Evolutionary conservation across 2,329 filamentous ascomycete species (phyloP).

Genomic region (Chaetomium strumarium): DNA sequence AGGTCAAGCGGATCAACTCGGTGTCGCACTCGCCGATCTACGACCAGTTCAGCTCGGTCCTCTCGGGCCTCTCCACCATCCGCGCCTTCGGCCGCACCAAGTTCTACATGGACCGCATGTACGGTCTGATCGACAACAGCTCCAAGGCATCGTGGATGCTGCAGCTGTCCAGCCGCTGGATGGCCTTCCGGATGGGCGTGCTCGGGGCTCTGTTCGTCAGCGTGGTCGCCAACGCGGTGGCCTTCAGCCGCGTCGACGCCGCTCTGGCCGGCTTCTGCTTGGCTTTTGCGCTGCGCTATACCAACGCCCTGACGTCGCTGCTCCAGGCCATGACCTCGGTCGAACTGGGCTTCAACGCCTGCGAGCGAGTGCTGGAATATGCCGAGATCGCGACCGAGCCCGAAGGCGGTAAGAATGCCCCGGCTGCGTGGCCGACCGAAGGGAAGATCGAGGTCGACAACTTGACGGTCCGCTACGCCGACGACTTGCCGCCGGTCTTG

Average conservation of each 20-base stretch:
- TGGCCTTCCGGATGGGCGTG: constrained; percentile 35
- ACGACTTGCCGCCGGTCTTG: constrained; percentile 33
- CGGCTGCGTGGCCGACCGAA: constrained; percentile 37
- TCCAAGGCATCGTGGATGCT: constrained; percentile 31
- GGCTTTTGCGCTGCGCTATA: constrained; percentile 35
- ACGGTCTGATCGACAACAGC: constrained; percentile 30
- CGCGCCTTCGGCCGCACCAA: constrained; percentile 35
- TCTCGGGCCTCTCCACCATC: constrained; percentile 37
- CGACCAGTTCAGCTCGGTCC: constrained; percentile 37
- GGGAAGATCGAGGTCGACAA: constrained; percentile 36
- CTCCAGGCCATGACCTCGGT: constrained; percentile 33
- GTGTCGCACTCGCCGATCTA: constrained; percentile 37
- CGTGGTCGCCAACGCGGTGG: constrained; percentile 33
- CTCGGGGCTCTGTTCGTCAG: constrained; percentile 36
- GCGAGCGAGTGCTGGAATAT: constrained; percentile 41
- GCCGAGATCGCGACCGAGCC: constrained; percentile 34
- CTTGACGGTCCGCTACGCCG: constrained; percentile 34
- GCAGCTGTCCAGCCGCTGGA: constrained; percentile 31
- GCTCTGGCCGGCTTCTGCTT: constrained; percentile 38
- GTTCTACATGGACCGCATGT: constrained; percentile 34
- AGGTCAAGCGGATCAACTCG: constrained; percentile 38
- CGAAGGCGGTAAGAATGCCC: constrained; percentile 31
- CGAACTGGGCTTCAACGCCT: constrained; percentile 38
- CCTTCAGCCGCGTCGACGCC: constrained; percentile 32
- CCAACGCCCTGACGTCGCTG: constrained; percentile 30